Base-by-base conservation (phyloP, 2,329 filamentous ascomycete species). In the Aspergillus vadensis region DNA sequence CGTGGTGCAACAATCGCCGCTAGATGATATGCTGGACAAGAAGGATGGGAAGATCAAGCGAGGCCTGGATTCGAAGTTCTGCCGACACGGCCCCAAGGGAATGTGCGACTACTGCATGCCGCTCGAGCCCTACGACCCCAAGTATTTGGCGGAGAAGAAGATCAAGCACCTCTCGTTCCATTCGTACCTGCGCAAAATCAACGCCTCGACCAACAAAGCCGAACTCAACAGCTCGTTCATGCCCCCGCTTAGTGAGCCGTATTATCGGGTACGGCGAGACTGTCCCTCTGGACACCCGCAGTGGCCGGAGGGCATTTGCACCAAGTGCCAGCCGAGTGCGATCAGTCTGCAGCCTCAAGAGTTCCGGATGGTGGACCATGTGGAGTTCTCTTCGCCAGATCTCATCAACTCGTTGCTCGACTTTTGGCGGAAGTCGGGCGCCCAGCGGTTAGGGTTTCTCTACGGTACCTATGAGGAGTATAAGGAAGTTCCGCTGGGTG, bases 51-150 rank as follows among this genome's bases (percentile, higher is more conserved):
- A 97, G 80, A 97, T 97, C 55, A 81, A 86, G 19, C 84, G 93
- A 63, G 85, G 85, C 63, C 84, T 84, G 60, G 91, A 96, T 74
- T 75, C 79, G 60, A 91, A 91, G 74, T 95, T 99, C 92, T 99
- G 95, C 80, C 89, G 91, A 63, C 95, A 99, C 75, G 94, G 94
- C 1, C 88, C 90, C 55, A 98, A 97, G 79, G 95, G 95, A 75
- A 99, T 99, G 95, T 99, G 95, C 77, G 95, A 99, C 79, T 96
- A 97, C 79, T 99, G 95, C 80, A 96, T 96, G 86, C 96, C 96
- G 0, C 80, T 98, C 54, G 95, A 99, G 72, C 95, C 95, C 0
- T 99, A 96, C 77, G 89, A 96, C 71, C 77, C 89, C n/a, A 88
- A 88, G 58, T 97, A 97, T 70, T 84, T 99, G 17, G 86, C 87